These are phyloP conservation scores for Chaetomiaceae sp. DNA, from an alignment of 2,329 filamentous ascomycete species.

Conservation along the genomic window DNA sequence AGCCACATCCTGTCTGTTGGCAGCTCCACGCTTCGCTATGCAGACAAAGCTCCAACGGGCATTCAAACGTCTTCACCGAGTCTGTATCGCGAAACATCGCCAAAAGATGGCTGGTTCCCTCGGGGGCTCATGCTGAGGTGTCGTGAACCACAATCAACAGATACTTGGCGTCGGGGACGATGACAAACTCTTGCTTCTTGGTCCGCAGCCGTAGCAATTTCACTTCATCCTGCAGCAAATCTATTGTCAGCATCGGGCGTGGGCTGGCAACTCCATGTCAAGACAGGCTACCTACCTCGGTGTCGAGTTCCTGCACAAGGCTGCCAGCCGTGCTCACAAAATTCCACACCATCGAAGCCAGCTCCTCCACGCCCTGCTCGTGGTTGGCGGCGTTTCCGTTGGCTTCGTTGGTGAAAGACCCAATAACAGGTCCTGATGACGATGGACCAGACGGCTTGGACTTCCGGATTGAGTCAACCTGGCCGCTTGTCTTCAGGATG, in stretches of 20 bases:
- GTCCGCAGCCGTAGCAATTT: conserved; percentile 72
- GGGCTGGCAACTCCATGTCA: neutral
- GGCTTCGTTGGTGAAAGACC: conserved; percentile 45
- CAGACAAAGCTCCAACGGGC: too few species aligned
- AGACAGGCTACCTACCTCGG: conserved; percentile 49
- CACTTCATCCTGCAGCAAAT: conserved; percentile 63
- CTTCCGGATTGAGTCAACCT: conserved; percentile 56
- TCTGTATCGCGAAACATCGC: too few species aligned
- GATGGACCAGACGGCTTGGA: conserved; percentile 27
- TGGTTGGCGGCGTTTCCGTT: conserved; percentile 41
- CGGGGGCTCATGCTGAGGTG: conserved; percentile 57
- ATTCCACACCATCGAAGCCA: conserved; percentile 71
- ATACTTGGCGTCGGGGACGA: conserved; percentile 76
- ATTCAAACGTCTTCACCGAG: too few species aligned
- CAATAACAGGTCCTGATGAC: conserved; percentile 28
- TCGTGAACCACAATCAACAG: conserved; percentile 77
- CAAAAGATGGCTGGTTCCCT: neutral
- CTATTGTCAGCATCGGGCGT: conserved; percentile 13
- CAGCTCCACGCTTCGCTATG: too few species aligned
- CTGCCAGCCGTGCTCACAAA: conserved; percentile 66
- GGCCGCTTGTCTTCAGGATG: conserved; percentile 70
- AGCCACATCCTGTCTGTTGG: too few species aligned
- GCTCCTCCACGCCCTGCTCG: conserved; percentile 62
- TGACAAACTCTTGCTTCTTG: conserved; percentile 80
- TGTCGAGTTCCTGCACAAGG: conserved; percentile 68